phyloP scores from a whole-genome alignment of 148 eudicot species.

The Diospyros kaki region DNA sequence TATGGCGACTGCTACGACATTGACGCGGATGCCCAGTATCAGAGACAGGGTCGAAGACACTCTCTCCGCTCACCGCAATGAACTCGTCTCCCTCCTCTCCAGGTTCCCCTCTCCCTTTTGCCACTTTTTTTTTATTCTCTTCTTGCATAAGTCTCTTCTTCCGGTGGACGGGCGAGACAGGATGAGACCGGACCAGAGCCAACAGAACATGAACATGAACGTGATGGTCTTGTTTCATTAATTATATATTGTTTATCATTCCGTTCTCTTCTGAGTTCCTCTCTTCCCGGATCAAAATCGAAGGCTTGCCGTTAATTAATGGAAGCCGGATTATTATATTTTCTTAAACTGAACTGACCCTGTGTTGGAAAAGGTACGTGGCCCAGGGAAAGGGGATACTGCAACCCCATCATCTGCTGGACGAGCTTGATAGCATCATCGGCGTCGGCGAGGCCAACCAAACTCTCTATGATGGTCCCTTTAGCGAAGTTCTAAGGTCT shows the following conservation, averaged over 20 bases:
- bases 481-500: slow-evolving; percentile 63
- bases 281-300: no score
- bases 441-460: slow-evolving; percentile 49
- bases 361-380: slow-evolving; percentile 51
- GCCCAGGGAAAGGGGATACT: slow-evolving; percentile 82
- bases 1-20: slow-evolving; percentile 31
- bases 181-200: no score
- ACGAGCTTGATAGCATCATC: slow-evolving; percentile 59
- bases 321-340: no score
- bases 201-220: no score
- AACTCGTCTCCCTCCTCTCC: slow-evolving; percentile 86
- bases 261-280: no score
- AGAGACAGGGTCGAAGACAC: slow-evolving; percentile 87
- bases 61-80: slow-evolving; percentile 78
- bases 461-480: slow-evolving; percentile 53
- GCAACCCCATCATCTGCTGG: slow-evolving; percentile 85
- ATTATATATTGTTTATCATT: no score
- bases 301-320: no score
- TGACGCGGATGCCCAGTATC: slow-evolving; percentile 45
- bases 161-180: background rate
- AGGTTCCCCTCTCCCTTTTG: slow-evolving; percentile 32
- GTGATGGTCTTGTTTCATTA: no score
- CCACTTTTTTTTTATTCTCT: no score
- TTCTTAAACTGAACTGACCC: no score
- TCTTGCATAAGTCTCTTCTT: background rate